Evolutionary conservation across 306 rosid species (phyloP).

Genomic region (Urtica urens): DNA sequence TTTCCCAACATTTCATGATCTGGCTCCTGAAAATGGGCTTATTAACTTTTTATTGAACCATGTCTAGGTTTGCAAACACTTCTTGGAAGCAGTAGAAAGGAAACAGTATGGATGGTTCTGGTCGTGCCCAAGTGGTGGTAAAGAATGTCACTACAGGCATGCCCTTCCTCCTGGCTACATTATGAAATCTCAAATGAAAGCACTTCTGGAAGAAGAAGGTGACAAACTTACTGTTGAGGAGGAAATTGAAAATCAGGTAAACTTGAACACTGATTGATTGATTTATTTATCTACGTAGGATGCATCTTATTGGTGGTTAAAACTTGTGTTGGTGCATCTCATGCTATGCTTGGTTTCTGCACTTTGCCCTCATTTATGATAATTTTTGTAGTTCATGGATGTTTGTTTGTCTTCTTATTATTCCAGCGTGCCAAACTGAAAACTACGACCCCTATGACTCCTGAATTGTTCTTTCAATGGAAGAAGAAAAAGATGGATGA

Average conservation of each 20-base stretch:
- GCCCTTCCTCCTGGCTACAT: constrained; percentile 94
- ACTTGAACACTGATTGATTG: not conserved
- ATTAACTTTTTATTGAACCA: constrained; percentile 1
- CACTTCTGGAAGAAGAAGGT: constrained; percentile 69
- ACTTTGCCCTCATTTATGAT: not conserved
- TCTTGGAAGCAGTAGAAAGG: constrained; percentile 84
- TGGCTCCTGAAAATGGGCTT: too few relatives aligned
- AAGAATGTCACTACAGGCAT: constrained; percentile 90
- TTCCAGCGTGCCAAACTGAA: constrained; percentile 65
- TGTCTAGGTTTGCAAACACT: constrained; percentile 36
- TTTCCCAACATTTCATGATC: too few relatives aligned
- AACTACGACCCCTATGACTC: constrained; percentile 72
- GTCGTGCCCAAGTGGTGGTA: constrained; percentile 83
- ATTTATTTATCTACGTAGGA: not conserved
- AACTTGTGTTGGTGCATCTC: not conserved
- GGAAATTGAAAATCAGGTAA: constrained; percentile 89
- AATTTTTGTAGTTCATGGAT: not conserved
- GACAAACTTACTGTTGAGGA: constrained; percentile 70
- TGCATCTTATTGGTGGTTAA: not conserved
- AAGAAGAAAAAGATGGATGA: constrained; percentile 76
- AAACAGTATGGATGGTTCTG: constrained; percentile 98
- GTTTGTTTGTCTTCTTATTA: constrained; percentile 4
- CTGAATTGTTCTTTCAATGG: constrained; percentile 79
- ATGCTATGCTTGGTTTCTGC: too few relatives aligned
- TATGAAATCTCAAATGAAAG: constrained; percentile 96